These are phyloP conservation scores for Chaetomium olivaceum DNA, from an alignment of 2,329 filamentous ascomycete species.

Conservation along the genomic window DNA sequence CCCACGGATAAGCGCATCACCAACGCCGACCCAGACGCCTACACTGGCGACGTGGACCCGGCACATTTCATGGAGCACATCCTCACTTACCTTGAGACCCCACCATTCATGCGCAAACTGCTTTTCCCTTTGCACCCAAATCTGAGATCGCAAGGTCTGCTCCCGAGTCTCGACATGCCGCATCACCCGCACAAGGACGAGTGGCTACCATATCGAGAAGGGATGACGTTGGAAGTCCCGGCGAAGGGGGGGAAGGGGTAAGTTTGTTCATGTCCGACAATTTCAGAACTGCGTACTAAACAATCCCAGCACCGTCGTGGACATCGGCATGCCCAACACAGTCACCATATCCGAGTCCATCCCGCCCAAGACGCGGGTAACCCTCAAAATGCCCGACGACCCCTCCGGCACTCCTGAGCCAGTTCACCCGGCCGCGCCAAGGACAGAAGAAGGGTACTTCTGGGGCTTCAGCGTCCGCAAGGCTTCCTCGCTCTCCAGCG, in stretches of 20 bases:
- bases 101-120: conserved; percentile 74
- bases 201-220: conserved; percentile 78
- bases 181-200: conserved; percentile 77
- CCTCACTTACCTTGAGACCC: conserved; percentile 79
- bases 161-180: conserved; percentile 81
- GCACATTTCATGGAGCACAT: conserved; percentile 79
- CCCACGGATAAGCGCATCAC: conserved; percentile 48
- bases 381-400: conserved; percentile 62
- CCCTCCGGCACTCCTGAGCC: conserved; percentile 53
- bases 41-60: conserved; percentile 73
- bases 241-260: conserved; percentile 44
- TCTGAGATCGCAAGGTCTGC: conserved; percentile 67
- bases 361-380: conserved; percentile 71
- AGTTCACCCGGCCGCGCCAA: conserved; percentile 67
- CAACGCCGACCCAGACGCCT: conserved; percentile 52
- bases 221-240: conserved; percentile 59
- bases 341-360: conserved; percentile 61
- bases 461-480: conserved; percentile 79
- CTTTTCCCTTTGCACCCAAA: conserved; percentile 81
- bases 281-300: conserved; percentile 9
- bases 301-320: conserved; percentile 54
- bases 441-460: conserved; percentile 77
- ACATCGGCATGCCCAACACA: conserved; percentile 57
- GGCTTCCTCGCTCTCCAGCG: conserved; percentile 64
- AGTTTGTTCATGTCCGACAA: neutral